Conservation (phyloP, 352 stramenopile species). For the Phytophthora palmivora region DNA sequence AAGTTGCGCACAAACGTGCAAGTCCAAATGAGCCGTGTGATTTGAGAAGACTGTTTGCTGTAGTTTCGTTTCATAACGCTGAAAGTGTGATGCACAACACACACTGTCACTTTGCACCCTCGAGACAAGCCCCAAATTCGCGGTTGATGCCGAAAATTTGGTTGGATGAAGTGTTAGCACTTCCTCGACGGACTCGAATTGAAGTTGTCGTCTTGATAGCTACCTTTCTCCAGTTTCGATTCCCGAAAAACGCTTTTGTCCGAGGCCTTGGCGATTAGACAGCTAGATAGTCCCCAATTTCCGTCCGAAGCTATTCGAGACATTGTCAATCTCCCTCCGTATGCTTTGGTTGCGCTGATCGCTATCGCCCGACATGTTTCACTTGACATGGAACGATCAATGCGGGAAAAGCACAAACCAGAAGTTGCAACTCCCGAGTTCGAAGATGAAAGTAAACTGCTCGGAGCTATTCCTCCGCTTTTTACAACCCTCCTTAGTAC, state of each 20-base stretch:
- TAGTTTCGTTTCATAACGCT: conserved; percentile 57
- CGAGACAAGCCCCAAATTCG: conserved; percentile 39
- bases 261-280: conserved; percentile 53
- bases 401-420: conserved; percentile 8
- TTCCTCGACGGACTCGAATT: conserved; percentile 38
- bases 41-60: conserved; percentile 42
- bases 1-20: conserved; percentile 24
- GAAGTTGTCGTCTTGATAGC: conserved; percentile 47
- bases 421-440: conserved; percentile 12
- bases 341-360: conserved; percentile 49
- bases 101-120: conserved; percentile 51
- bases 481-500: conserved; percentile 45
- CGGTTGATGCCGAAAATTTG: conserved; percentile 45
- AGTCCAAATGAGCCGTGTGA: conserved; percentile 29
- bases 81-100: conserved; percentile 56
- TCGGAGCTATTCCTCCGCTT: conserved; percentile 48
- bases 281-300: conserved; percentile 39
- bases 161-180: conserved; percentile 35
- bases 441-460: conserved; percentile 39
- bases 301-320: conserved; percentile 42
- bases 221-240: conserved; percentile 52
- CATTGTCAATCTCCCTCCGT: conserved; percentile 46
- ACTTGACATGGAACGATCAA: conserved; percentile 29
- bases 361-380: conserved; percentile 39
- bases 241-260: conserved; percentile 42